Percentiles rank a stretch among this genome's conserved stretches.
phyloP scores from a whole-genome alignment of 495 filamentous ascomycete genomes.

The Tricharina praecox region DNA sequence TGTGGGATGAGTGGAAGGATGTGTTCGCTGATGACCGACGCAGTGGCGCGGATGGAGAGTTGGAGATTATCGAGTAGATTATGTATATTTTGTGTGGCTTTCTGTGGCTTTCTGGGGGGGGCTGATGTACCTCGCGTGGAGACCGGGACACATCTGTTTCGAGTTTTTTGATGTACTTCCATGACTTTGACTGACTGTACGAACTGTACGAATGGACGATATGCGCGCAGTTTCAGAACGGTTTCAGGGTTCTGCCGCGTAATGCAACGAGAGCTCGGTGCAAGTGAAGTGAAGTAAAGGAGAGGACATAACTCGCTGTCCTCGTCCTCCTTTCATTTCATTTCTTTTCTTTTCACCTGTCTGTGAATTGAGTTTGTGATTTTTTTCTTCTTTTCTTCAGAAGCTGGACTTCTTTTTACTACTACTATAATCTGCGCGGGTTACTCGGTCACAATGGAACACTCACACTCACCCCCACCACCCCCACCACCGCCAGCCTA shows the following conservation, averaged over 20 bases:
- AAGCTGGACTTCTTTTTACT: no score
- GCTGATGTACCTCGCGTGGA: neutral
- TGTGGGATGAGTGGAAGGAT: conserved; percentile 85
- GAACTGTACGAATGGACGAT: neutral
- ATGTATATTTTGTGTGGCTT: no score
- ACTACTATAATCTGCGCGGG: neutral
- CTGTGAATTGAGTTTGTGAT: no score
- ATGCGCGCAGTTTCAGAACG: neutral
- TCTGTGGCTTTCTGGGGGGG: neutral
- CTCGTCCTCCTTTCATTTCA: neutral
- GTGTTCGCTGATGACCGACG: conserved; percentile 54
- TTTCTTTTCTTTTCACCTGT: neutral
- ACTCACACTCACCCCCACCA: neutral
- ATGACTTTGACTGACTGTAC: neutral
- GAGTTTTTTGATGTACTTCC: neutral
- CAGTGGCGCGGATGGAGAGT: conserved; percentile 36
- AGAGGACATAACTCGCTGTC: neutral
- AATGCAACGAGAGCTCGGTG: no score
- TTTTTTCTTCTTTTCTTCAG: no score
- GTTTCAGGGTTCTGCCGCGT: neutral
- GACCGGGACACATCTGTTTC: neutral
- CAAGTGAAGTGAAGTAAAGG: neutral
- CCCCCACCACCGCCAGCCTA: neutral
- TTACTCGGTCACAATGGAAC: neutral
- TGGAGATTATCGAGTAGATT: conserved; percentile 56